Evolutionary conservation across 495 filamentous ascomycete genomes (phyloP), one percentile per base, ranked within the genome.

Genomic region (Xylaria longipes): DNA sequence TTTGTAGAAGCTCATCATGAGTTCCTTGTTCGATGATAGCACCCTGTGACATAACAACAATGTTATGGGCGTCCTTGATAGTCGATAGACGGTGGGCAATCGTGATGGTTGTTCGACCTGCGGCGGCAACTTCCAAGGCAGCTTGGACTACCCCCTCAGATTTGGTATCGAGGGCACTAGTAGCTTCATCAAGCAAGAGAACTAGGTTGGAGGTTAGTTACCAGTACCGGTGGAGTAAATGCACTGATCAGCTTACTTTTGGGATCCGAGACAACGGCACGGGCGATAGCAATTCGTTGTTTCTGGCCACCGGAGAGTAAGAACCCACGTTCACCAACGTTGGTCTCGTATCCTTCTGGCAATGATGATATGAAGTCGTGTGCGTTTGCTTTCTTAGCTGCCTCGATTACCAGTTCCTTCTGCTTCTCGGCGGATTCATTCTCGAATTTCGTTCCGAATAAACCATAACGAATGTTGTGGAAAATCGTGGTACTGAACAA

Each of bases 81-180:
- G 96, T 99, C 0, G 93, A 97, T 39, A 99, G 85, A 64, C 96
- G 90, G 80, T 99, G 96, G 33, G 96, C 97, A 77, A 99, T 98
- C 12, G 95, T 91, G 76, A 98, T 97, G 14, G 96, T 98, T 1
- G 96, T 99, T 33, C 96, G 89, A n/a, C 95, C 96, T 73, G 92
- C 87, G 15, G 94, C 88, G 46, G 94, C 96, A 58, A 87, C 91
- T 74, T 98, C 95, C 27, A 99, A 86, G 22, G 96, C 96, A 50
- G 93, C 93, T 81, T 99, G 96, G 0, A 99, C 96, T 6, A 97
- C 92, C 41, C 93, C 94, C 82, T 99, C 96, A 17, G 93, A 94
- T 77, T 94, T 96, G 61, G 96, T 97, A 79, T 99, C 96, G n/a
- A 99, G 86, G 2, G 94, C 94, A 37, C 91, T 93, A 1, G 96